Evolutionary conservation across 2,329 filamentous ascomycete genomes (phyloP).

Genomic region (Chaetomium sp.): DNA sequence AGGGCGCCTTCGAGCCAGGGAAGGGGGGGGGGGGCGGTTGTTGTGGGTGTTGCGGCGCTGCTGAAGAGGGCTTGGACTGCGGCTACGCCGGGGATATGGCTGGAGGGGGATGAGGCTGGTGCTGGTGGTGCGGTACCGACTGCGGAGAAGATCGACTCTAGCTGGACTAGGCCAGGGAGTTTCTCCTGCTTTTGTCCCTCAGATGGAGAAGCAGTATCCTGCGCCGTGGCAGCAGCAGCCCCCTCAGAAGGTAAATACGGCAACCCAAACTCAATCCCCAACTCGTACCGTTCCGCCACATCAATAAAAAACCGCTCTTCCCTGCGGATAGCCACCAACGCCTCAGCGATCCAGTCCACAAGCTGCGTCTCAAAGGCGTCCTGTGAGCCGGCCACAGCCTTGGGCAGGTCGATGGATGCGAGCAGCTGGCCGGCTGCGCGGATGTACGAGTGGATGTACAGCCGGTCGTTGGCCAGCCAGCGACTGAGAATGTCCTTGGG

Average conservation of each 20-base stretch:
- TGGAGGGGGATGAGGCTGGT: background rate
- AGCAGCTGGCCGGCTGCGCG: slow-evolving; percentile 60
- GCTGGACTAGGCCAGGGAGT: slow-evolving; percentile 34
- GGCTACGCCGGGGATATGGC: background rate
- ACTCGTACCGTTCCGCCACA: slow-evolving; percentile 53
- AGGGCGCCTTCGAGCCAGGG: slow-evolving; percentile 59
- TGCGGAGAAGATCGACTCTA: slow-evolving; percentile 27
- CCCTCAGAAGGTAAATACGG: background rate
- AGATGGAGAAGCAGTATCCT: background rate
- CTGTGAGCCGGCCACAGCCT: slow-evolving; percentile 23
- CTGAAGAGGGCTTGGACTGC: background rate
- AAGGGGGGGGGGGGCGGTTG: slow-evolving; percentile 27
- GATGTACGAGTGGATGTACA: slow-evolving; percentile 63
- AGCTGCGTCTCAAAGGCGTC: slow-evolving; percentile 45
- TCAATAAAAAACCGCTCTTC: slow-evolving; percentile 64
- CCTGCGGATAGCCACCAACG: slow-evolving; percentile 58
- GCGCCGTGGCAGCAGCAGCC: background rate
- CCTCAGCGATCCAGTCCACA: slow-evolving; percentile 56
- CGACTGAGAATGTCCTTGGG: slow-evolving; percentile 48
- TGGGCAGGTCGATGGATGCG: slow-evolving; percentile 51
- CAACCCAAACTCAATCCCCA: slow-evolving; percentile 39
- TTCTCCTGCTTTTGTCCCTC: slow-evolving; percentile 19
- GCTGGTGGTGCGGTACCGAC: background rate
- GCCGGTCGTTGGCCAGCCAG: slow-evolving; percentile 67
- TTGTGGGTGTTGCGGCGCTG: background rate